Base-by-base conservation (phyloP, 2,329 filamentous ascomycete genomes). In the Ophiocordyceps camponoti-floridani region DNA sequence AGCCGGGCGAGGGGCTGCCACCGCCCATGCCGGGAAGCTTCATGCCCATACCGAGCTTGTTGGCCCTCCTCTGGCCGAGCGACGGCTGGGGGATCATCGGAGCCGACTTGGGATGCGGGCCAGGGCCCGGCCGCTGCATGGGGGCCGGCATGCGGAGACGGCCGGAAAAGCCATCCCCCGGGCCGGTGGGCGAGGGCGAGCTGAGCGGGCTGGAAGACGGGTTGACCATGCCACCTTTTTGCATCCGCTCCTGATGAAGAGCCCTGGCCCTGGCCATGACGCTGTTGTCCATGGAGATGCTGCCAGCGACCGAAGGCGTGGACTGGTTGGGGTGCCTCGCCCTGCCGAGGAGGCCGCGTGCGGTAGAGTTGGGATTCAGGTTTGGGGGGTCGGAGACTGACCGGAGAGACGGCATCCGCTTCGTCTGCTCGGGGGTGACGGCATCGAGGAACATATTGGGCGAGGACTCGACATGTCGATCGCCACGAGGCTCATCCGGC, bases 281-380 rank as follows among this genome's bases (percentile, higher is more conserved):
- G 46, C 57, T 61, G 49, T 61, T 63, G 44, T 63, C 58, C 50
- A 64, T 57, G 18, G 56, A 55, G 42, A 54, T 40, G 44, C 51
- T 52, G 12, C 57, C 56, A 18, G 55, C 54, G 45, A 63, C 58
- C 44, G 58, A 59, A 19, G 62, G 58, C 4, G 65, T 56, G 11
- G 63, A 56, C 13, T 63, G 62, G 18, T 63, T 57, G 3, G 74
- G 76, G 43, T 73, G 67, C 47, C 77, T 67, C 4, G 73, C 76
- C 51, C 65, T 75, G 60, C 80, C 86, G 54, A 94, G 66, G 47
- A 84, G 74, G 38, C 86, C 86, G 4, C 88, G 68, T 38, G 84
- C 79, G 27, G 82, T 91, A n/a, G 87, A 94, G n/a, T 79, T 87
- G 7, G 82, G 66, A 46, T 76, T 84, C 77, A 94, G 87, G 45